phyloP scores from a whole-genome alignment of 1,284 basidiomycete species.

The Apiotrichum siamense region DNA sequence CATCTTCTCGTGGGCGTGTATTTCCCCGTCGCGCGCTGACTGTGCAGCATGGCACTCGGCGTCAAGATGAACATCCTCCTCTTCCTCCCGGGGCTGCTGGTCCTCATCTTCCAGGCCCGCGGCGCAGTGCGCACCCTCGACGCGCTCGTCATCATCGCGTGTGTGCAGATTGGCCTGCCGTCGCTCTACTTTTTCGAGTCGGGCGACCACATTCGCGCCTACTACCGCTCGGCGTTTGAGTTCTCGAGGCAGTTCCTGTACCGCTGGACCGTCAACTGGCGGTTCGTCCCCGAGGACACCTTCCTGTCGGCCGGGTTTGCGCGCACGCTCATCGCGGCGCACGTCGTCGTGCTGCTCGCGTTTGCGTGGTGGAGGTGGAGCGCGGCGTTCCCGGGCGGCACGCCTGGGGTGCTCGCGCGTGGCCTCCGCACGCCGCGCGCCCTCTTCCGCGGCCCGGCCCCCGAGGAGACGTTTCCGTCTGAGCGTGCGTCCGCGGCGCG shows the following conservation, averaged over 20 bases:
- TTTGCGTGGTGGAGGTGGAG: conserved; percentile 75
- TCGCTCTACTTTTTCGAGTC: conserved; percentile 59
- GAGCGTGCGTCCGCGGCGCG: too few relatives aligned
- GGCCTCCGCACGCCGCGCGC: conserved; percentile 49
- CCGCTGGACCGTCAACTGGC: conserved; percentile 98
- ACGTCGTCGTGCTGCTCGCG: conserved; percentile 56
- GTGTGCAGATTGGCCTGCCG: conserved; percentile 57
- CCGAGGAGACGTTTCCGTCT: conserved; percentile 10
- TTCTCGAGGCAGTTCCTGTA: conserved; percentile 83
- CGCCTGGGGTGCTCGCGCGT: conserved; percentile 53
- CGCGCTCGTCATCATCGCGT: conserved; percentile 54
- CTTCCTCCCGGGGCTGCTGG: conserved; percentile 81
- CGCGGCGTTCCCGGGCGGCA: conserved; percentile 57
- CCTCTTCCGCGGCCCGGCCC: conserved; percentile 14
- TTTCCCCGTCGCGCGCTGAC: background rate
- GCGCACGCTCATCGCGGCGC: conserved; percentile 59
- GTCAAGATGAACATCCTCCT: conserved; percentile 95
- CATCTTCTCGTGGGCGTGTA: conserved; percentile 55
- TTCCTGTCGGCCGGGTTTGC: conserved; percentile 69
- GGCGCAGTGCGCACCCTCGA: conserved; percentile 59
- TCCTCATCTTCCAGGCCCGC: conserved; percentile 66
- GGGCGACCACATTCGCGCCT: conserved; percentile 48
- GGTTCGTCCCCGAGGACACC: conserved; percentile 66
- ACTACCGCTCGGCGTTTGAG: conserved; percentile 76
- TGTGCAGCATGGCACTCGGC: conserved; percentile 72